Evolutionary conservation across 768 basidiomycete genomes (phyloP).

Genomic region (Kwoniella sp.): DNA sequence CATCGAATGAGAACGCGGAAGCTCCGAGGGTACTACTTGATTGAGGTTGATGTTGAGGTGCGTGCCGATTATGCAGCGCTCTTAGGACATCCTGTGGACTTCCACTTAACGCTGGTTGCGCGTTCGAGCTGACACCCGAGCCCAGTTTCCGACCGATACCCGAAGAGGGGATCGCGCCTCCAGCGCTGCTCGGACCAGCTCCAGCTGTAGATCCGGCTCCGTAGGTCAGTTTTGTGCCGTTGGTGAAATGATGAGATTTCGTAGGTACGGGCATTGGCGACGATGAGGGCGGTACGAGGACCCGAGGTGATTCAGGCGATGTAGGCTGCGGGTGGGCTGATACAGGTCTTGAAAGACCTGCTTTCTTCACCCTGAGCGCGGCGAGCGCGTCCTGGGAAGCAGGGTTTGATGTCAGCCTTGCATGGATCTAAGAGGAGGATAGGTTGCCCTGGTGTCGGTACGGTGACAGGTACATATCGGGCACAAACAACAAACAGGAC

Average conservation of each 20-base stretch:
- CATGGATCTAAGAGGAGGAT: neutral
- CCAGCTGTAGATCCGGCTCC: slow-evolving; percentile 1
- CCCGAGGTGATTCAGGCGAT: slow-evolving; percentile 22
- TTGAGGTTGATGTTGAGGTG: slow-evolving; percentile 8
- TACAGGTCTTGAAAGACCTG: slow-evolving; percentile 5
- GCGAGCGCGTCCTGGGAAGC: slow-evolving; percentile 19
- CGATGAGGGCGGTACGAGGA: slow-evolving; percentile 29
- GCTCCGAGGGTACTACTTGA: neutral
- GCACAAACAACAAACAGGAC: too few species aligned
- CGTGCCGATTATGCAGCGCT: slow-evolving; percentile 24
- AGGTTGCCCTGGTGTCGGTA: too few species aligned
- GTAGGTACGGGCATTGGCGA: slow-evolving; percentile 20
- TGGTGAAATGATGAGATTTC: neutral
- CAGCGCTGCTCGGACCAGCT: neutral
- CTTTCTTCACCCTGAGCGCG: slow-evolving; percentile 21
- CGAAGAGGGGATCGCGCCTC: slow-evolving; percentile 23
- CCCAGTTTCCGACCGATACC: slow-evolving; percentile 13
- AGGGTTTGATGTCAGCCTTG: neutral
- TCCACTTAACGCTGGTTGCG: slow-evolving; percentile 12
- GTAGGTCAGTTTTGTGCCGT: slow-evolving; percentile 1
- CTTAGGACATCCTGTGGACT: slow-evolving; percentile 26
- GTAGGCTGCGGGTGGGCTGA: slow-evolving; percentile 1
- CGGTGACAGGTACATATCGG: too few species aligned
- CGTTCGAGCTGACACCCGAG: neutral
- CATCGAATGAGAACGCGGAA: slow-evolving; percentile 19